Evolutionary conservation across 1,139 yeast species (phyloP), one percentile per base, ranked within the genome.

Genomic region (Geotrichum histeridarum): DNA sequence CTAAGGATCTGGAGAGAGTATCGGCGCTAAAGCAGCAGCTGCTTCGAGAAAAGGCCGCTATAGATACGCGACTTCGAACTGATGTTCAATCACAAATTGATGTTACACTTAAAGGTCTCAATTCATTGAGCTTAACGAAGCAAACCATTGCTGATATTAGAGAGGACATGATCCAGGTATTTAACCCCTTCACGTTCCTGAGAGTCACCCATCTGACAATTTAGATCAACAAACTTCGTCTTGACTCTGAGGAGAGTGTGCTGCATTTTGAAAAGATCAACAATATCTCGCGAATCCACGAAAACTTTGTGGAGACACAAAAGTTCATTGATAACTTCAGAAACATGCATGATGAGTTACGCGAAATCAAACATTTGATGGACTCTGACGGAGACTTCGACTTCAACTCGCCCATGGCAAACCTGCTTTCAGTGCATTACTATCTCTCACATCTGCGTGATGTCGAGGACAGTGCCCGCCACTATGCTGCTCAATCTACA

Each of bases 371-470:
- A 60, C 66, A 64, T 8, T 65, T 84, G 67, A 76, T 91, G 56
- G 82, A 78, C 18, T 88, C 47, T 8, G 73, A 79, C 37, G 79
- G 80, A 12, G 73, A 75, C 15, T 66, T 66, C 37, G 59, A 78
- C 59, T 75, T 84, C 48, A 77, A 78, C 30, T 77, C 81, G 47
- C 78, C 83, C 0, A 75, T 88, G 65, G 80, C 82, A 8, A 77
- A 81, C 60, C 68, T 93, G 39, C 73, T 89, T 51, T 68, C 75
- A 36, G 81, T 87, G 17, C 98, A 93, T 68, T 86, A 77, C 66
- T 75, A 79, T 57, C 74, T 91, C 58, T 84, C 84, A 43, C 80
- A 79, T 64, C 79, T 88, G 12, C 76, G 95, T 51, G 93, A 90
- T 67, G 82, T 91, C 60, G 81, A 78, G 59, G 98, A 93, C 61